Conservation (phyloP, 2,329 filamentous ascomycete genomes). For the Aspergillus sp. region DNA sequence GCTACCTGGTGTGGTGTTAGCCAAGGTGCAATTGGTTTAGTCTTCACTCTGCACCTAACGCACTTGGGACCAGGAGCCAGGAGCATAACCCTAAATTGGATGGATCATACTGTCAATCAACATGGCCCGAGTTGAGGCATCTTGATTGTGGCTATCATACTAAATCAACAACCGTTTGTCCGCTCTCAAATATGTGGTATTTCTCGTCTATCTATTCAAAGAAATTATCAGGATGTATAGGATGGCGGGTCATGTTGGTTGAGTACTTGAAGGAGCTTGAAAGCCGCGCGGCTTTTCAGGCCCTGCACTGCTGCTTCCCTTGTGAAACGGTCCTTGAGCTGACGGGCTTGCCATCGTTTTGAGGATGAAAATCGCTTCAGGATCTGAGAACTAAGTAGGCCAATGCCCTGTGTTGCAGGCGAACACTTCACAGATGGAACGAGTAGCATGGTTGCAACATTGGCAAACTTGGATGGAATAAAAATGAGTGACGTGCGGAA, state of each 20-base stretch:
- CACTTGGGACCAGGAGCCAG: constrained; percentile 63
- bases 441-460: neutral
- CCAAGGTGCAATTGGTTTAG: neutral
- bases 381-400: constrained; percentile 24
- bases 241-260: neutral
- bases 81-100: constrained; percentile 47
- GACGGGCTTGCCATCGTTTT: constrained; percentile 79
- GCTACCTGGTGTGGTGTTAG: constrained; percentile 65
- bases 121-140: constrained; percentile 5
- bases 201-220: constrained; percentile 72
- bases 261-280: constrained; percentile 81
- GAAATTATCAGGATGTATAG: neutral
- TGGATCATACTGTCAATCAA: constrained; percentile 1
- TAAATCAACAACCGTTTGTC: constrained; percentile 87
- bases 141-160: constrained; percentile 47
- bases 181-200: constrained; percentile 73
- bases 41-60: neutral
- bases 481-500: neutral
- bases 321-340: constrained; percentile 70
- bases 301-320: constrained; percentile 75
- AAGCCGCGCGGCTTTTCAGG: constrained; percentile 87
- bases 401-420: neutral
- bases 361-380: constrained; percentile 55
- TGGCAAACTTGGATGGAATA: neutral
- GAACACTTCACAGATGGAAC: neutral